Base-by-base conservation (phyloP, 768 basidiomycete species). In the Amyloporia xantha region DNA sequence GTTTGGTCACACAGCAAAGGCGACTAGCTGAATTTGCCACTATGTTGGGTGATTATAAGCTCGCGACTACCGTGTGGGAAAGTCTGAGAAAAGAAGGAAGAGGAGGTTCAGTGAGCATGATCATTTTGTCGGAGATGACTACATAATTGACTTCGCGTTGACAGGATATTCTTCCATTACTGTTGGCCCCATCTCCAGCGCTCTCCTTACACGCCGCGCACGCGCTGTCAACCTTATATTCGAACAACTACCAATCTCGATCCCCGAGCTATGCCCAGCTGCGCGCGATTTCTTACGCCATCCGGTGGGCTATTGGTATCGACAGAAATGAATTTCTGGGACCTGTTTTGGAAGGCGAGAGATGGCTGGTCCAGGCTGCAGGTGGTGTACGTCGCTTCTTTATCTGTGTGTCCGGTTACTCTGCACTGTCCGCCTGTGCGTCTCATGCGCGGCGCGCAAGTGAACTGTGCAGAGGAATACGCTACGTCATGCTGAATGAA, bases 21-120 rank as follows among this genome's bases (percentile, higher is more conserved):
- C 82, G 95, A n/a, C 71, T 98, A 3, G 96, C 93, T 9, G 96
- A 99, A 65, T 94, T 98, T 68, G 84, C 91, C 7, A 96, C 96
- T 17, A 80, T 94, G 50, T 68, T 98, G 2, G 87, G 92, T 2
- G 96, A 99, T 66, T 81, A 82, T 63, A 91, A 89, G 57, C 73
- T 94, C 26, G 95, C 94, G 0, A 71, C 78, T 2, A 67, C 69
- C 6, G 80, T 93, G 2, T 98, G 94, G 87, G 96, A 97, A 62
- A 72, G 83, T 3, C 62, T 92, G 27, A 74, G 90, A 42, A 92
- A 92, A 62, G 94, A 97, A 51, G 79, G 78, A 37, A 92, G 89
- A 61, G 83, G 84, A 28, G 94, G 94, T 37, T 87, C 86, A 24
- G 91, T 94, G 66, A 54, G 82, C 72, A 15, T 47, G 17, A 13